phyloP scores from a whole-genome alignment of 129 eudicot genomes.

The Dittrichia graveolens region DNA sequence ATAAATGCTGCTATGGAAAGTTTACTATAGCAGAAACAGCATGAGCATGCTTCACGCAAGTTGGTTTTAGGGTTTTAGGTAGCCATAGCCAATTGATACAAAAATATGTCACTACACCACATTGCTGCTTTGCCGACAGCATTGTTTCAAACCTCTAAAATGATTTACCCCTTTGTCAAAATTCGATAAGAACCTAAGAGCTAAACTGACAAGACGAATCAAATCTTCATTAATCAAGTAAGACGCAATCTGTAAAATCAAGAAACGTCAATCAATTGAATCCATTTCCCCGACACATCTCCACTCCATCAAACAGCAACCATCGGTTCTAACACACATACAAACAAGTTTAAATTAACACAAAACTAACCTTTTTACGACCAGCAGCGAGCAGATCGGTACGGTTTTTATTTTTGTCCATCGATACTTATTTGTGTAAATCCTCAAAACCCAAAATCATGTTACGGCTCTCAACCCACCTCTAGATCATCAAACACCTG shows the following conservation, averaged over 20 bases:
- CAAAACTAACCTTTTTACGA: slow-evolving; percentile 70
- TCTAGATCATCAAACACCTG: slow-evolving; percentile 29
- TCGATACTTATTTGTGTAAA: slow-evolving; percentile 25
- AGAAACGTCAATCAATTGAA: not conserved
- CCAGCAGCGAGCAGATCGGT: slow-evolving; percentile 98
- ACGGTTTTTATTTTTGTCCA: slow-evolving; percentile 87
- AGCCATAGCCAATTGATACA: slow-evolving; percentile 16
- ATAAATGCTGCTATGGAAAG: not conserved
- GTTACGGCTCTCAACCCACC: slow-evolving; percentile 17
- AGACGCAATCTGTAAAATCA: slow-evolving; percentile 1
- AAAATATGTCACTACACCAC: slow-evolving; percentile 4
- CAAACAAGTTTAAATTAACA: slow-evolving; percentile 9
- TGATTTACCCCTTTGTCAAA: slow-evolving; percentile 16
- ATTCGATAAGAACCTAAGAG: slow-evolving; percentile 17
- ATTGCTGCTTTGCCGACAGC: not conserved
- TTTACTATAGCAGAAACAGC: not conserved
- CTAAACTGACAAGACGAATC: slow-evolving; percentile 17
- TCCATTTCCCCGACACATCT: slow-evolving; percentile 4
- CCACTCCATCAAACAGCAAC: slow-evolving; percentile 24
- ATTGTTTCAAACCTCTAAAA: slow-evolving; percentile 10
- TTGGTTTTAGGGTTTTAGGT: slow-evolving; percentile 30
- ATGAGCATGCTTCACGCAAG: not conserved
- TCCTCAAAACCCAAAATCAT: slow-evolving; percentile 34
- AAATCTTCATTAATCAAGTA: not conserved
- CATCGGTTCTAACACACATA: not conserved